Evolutionary conservation across 1,284 basidiomycete genomes (phyloP), one percentile per base, ranked within the genome.

Genomic region (Prillingera fragicola): DNA sequence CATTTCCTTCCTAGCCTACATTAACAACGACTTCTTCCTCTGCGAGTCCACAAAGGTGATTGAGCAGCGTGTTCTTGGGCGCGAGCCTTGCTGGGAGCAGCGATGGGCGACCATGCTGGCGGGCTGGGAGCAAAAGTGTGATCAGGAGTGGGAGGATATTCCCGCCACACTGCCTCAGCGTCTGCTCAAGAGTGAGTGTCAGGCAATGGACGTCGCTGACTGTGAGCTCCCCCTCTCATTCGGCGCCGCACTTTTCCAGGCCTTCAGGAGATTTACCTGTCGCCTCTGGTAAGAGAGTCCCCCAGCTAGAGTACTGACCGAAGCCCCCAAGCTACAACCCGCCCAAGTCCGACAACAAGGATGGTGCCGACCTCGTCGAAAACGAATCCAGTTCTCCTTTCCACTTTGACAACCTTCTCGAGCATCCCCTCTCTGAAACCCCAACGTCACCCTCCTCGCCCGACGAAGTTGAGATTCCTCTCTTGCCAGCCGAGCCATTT

Each of bases 11-110:
- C 50, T 72, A 3, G 52, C 62, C 1, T 63, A 57, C 46, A 38
- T 63, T 4, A 41, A 53, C 6, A 36, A 48, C 7, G 48, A 62
- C 15, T 63, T 67, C 42, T 34, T 33, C 12, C 55, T 69, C 4
- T 66, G 64, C 35, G 54, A 68, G 39, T 60, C 56, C 8, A 37
- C 50, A 2, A 39, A 44, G 6, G 44, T 44, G 13, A 52, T 71
- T 33, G 39, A 50, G 22, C 35, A 52, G 12, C 51, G 44, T 10
- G 49, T 71, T n/a, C 21, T 48, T 4, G 48, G 54, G 1, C 38
- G 48, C 7, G 49, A 52, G n/a, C 55, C 56, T 3, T 54, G 59
- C 43, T 72, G 69, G 70, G 60, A 68, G 48, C 63, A 69, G 44
- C 38, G 52, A 18, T 67, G 61, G 63, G 61, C 59, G 1, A 52